These are phyloP conservation scores for Cylindrotheca closterium DNA, from an alignment of 108 stramenopile species.

Conservation along the genomic window DNA sequence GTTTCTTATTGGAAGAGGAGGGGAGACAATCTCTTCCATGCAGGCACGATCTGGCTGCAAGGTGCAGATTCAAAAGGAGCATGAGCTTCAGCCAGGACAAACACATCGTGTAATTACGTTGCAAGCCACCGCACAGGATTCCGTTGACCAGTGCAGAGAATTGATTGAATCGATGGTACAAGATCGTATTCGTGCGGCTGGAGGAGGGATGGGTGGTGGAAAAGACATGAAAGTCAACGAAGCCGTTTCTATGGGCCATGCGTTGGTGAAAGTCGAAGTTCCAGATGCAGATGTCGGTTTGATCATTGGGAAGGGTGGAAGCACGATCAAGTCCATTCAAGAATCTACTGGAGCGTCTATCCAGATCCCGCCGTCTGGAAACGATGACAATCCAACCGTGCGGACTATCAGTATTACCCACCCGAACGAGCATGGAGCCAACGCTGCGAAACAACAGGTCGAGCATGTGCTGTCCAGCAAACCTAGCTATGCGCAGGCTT, in stretches of 20 bases:
- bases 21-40: constrained; percentile 72
- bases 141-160: constrained; percentile 70
- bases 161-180: constrained; percentile 83
- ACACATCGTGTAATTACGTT: constrained; percentile 80
- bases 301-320: constrained; percentile 96
- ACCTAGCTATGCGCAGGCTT: constrained; percentile 40
- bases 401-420: constrained; percentile 83
- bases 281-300: constrained; percentile 93
- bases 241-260: constrained; percentile 73
- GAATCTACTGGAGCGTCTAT: constrained; percentile 87
- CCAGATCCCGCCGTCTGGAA: constrained; percentile 87
- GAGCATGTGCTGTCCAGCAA: constrained; percentile 34
- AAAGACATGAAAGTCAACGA: constrained; percentile 69
- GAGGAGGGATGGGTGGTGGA: constrained; percentile 11
- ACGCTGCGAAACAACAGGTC: constrained; percentile 61
- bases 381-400: constrained; percentile 59
- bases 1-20: constrained; percentile 71
- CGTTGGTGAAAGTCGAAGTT: constrained; percentile 70
- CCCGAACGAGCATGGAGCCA: constrained; percentile 71
- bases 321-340: constrained; percentile 91
- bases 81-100: constrained; percentile 82
- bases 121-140: constrained; percentile 61
- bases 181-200: constrained; percentile 57
- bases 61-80: constrained; percentile 91
- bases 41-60: constrained; percentile 73